Conservation (phyloP, 2,329 filamentous ascomycete genomes). For the Colletotrichum cuscutae region DNA sequence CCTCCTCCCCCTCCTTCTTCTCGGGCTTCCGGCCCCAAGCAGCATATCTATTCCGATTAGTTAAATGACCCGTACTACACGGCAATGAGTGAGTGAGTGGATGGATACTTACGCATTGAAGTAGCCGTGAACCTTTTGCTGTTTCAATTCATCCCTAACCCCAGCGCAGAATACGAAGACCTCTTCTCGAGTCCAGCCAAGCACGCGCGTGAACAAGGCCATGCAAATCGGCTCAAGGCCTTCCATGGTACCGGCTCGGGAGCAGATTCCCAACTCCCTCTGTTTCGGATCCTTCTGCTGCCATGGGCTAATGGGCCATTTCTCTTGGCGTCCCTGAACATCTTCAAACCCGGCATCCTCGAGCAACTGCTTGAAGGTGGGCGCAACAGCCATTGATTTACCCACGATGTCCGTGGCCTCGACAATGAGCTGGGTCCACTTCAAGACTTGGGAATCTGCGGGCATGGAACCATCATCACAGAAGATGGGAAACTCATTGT, state of each 20-base stretch:
- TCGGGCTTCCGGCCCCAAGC: background rate
- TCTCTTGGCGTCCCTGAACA: conserved; percentile 40
- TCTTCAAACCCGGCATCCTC: conserved; percentile 42
- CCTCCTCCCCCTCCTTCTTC: background rate
- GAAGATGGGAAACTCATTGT: background rate
- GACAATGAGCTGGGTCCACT: conserved; percentile 45
- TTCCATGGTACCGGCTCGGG: conserved; percentile 27
- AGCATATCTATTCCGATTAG: background rate
- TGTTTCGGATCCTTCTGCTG: conserved; percentile 39
- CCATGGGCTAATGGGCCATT: conserved; percentile 46
- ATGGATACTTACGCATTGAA: conserved; percentile 37
- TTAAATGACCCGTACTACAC: background rate
- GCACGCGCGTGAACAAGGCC: conserved; percentile 41
- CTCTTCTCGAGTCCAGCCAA: conserved; percentile 39
- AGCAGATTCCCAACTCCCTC: conserved; percentile 38
- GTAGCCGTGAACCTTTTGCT: conserved; percentile 41
- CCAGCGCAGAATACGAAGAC: conserved; percentile 38
- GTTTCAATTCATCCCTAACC: conserved; percentile 40
- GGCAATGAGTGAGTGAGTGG: background rate
- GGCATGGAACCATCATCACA: conserved; percentile 36
- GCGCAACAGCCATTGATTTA: conserved; percentile 51
- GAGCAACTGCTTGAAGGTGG: conserved; percentile 40
- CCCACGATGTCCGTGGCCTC: conserved; percentile 46
- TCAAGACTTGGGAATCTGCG: background rate
- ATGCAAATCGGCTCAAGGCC: conserved; percentile 42